A percentile compares a stretch with the other conserved stretches of the same genome.
Evolutionary conservation across 306 rosid species (phyloP).

Genomic region (Gynostemma pentaphyllum): DNA sequence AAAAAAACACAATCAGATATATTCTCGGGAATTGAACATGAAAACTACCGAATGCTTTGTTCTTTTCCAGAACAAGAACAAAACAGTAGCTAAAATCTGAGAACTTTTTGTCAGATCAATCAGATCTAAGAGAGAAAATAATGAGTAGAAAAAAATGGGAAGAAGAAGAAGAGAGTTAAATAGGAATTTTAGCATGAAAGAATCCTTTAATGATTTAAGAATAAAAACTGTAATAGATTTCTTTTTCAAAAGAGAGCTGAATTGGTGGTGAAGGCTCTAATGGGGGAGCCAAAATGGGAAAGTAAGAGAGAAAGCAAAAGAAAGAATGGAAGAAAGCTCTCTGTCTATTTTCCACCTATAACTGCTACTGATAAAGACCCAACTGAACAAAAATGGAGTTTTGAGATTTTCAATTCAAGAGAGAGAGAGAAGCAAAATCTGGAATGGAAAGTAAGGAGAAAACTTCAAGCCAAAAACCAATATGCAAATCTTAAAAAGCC

Average conservation of each 20-base stretch:
- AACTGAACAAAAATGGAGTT: not conserved
- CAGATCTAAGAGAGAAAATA: not conserved
- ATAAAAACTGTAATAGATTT: not conserved
- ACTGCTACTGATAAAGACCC: not conserved
- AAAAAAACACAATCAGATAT: not conserved
- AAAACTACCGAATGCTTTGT: not conserved
- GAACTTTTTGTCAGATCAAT: not conserved
- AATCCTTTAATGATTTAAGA: too few relatives aligned
- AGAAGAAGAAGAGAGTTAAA: not conserved
- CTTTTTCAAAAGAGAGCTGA: not conserved
- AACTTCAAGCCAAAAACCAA: not conserved
- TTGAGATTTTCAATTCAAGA: not conserved
- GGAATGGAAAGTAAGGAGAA: not conserved
- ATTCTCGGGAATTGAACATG: not conserved
- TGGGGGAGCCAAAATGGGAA: not conserved
- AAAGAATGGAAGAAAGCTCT: not conserved
- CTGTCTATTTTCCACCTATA: not conserved
- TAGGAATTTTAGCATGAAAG: not conserved
- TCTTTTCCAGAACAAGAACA: too few relatives aligned
- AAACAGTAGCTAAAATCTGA: too few relatives aligned
- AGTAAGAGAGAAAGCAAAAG: too few relatives aligned
- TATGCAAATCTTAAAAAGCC: not conserved
- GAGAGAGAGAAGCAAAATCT: not conserved
- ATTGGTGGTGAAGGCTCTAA: conserved; percentile 5
- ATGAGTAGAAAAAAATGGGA: not conserved